Conservation (phyloP, 1,139 yeast genomes). For the Yamadazyma membranifaciens region DNA sequence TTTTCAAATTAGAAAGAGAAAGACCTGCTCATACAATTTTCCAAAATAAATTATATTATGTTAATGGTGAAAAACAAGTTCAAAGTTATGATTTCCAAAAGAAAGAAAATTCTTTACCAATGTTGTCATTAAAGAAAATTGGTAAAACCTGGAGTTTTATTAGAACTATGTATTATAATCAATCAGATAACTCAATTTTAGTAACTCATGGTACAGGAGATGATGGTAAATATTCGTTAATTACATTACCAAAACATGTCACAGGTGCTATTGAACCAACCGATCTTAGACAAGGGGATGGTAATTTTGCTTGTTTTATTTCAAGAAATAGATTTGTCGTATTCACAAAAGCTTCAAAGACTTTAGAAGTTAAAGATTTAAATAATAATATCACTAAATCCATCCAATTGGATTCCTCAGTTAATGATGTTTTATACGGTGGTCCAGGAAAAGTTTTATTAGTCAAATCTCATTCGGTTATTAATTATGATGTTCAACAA, state of each 20-base stretch:
- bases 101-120: conserved; percentile 67
- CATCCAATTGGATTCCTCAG: conserved; percentile 69
- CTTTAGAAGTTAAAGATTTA: conserved; percentile 80
- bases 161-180: conserved; percentile 84
- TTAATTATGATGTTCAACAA: conserved; percentile 91
- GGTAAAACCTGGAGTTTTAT: conserved; percentile 87
- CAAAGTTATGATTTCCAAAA: conserved; percentile 70
- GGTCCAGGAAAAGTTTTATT: conserved; percentile 84
- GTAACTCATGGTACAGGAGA: conserved; percentile 76
- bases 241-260: conserved; percentile 79
- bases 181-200: conserved; percentile 83
- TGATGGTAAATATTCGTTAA: conserved; percentile 66
- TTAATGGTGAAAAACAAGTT: conserved; percentile 84
- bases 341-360: conserved; percentile 60
- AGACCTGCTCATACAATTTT: conserved; percentile 83
- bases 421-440: conserved; percentile 71
- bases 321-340: conserved; percentile 93
- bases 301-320: conserved; percentile 83
- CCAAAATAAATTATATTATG: conserved; percentile 69
- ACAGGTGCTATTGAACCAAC: conserved; percentile 92
- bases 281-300: conserved; percentile 75
- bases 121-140: conserved; percentile 78
- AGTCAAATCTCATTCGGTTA: conserved; percentile 68
- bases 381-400: conserved; percentile 79
- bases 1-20: conserved; percentile 95